phyloP scores from a whole-genome alignment of 805 yeast genomes.

The Sugiyamaella boreocaroliniensis region DNA sequence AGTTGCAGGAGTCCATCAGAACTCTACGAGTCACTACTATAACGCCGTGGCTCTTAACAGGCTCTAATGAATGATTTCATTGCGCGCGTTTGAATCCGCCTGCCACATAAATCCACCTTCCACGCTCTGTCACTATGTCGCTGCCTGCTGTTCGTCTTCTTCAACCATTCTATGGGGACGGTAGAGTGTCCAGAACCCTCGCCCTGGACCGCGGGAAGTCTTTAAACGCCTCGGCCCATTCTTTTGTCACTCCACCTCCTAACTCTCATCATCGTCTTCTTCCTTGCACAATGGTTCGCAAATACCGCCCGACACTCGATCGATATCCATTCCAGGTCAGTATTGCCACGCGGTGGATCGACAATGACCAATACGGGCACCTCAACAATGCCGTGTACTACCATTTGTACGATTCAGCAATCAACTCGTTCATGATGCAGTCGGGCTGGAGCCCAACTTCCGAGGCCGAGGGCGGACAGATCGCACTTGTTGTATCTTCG shows the following conservation, averaged over 20 bases:
- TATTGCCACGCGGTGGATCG: constrained; percentile 23
- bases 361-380: constrained; percentile 27
- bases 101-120: no score
- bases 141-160: no score
- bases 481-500: constrained; percentile 26
- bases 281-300: background rate
- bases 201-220: no score
- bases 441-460: constrained; percentile 15
- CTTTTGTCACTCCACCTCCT: background rate
- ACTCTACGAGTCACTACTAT: no score
- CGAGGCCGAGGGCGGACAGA: constrained; percentile 8
- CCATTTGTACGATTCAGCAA: constrained; percentile 18
- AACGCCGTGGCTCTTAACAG: no score
- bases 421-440: constrained; percentile 20
- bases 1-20: no score
- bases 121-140: no score
- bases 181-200: no score
- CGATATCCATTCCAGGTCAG: constrained; percentile 16
- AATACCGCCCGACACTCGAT: constrained; percentile 12
- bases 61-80: no score
- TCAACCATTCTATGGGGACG: no score
- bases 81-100: no score
- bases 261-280: background rate
- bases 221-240: background rate
- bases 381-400: constrained; percentile 26